These are phyloP conservation scores for Penicillium turbatum DNA, from an alignment of 495 filamentous ascomycete genomes.

Conservation along the genomic window DNA sequence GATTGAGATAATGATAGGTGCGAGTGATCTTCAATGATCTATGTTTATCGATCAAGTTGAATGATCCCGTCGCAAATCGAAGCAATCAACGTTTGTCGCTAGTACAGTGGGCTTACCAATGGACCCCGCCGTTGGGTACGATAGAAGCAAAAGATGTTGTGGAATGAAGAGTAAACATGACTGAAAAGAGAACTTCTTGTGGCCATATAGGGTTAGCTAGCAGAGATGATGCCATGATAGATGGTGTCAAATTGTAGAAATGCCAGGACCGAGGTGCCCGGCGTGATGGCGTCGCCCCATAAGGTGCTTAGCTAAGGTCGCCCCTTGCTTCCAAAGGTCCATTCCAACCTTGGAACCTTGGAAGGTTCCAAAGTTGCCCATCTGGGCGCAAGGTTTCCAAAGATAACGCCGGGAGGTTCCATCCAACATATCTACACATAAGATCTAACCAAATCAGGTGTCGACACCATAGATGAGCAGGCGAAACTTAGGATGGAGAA, in stretches of 20 bases:
- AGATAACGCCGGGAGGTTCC: neutral
- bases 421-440: too few species aligned
- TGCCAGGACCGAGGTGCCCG: neutral
- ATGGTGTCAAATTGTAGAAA: slow-evolving; percentile 1
- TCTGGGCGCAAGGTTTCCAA: neutral
- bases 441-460: too few species aligned
- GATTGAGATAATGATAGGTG: neutral
- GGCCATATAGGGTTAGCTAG: slow-evolving; percentile 30
- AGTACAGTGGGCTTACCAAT: slow-evolving; percentile 34
- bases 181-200: slow-evolving; percentile 17
- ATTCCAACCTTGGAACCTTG: too few species aligned
- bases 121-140: slow-evolving; percentile 76
- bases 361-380: neutral
- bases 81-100: slow-evolving; percentile 26
- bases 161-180: slow-evolving; percentile 20
- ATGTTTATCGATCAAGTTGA: neutral
- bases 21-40: neutral
- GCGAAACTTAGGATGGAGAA: neutral
- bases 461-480: too few species aligned
- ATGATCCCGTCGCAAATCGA: slow-evolving; percentile 35
- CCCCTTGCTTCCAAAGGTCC: slow-evolving; percentile 6
- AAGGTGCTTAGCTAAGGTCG: slow-evolving; percentile 20
- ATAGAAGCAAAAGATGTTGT: slow-evolving; percentile 39
- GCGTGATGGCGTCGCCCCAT: slow-evolving; percentile 8
- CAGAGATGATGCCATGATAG: slow-evolving; percentile 30